Evolutionary conservation across 208 protist genomes (phyloP), one percentile per base, ranked within the genome.

Genomic region (Kentomonas sorsogonicus): DNA sequence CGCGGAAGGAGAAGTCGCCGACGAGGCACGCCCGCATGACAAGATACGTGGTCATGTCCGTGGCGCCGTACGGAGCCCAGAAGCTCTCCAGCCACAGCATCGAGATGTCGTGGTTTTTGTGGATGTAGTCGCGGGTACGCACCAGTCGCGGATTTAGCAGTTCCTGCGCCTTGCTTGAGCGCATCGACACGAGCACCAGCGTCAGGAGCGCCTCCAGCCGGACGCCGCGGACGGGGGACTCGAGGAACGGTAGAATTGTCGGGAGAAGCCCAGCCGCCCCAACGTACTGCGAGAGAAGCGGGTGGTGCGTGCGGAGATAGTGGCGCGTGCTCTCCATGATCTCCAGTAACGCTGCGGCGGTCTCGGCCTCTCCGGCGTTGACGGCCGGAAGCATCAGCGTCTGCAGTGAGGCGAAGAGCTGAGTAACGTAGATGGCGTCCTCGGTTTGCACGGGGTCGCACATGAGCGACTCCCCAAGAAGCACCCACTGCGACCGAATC

Each of bases 111-210:
- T 74, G 62, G 9, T 39, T 43, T 9, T 83, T 73, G 61, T 90
- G 81, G 41, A 89, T 79, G 2, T 72, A 74, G 25, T 86, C 83
- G 30, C 68, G 55, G 39, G 64, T 60, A 11, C 59, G 57, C 25
- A 85, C 34, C 46, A 89, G 47, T 18, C 69, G 53, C 7, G 87
- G 75, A 55, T 86, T 91, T 71, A 94, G 76, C 23, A 90, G 63
- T 65, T 91, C 81, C 59, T 91, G 83, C 10, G 79, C 86, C 20
- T 71, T 65, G 54, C 74, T 64, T 29, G 87, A 94, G 38, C 79
- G 81, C 41, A 60, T 69, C 16, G 73, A 71, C 26, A 94, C 59
- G 18, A 89, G 69, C 40, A 79, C 67, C 25, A 94, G 65, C 41
- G 82, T 74, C 53, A 94, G 63, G 6, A 91, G 59, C 2, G 70